These are phyloP conservation scores for Globisporangium canariense DNA, from an alignment of 352 stramenopile genomes.

Conservation along the genomic window DNA sequence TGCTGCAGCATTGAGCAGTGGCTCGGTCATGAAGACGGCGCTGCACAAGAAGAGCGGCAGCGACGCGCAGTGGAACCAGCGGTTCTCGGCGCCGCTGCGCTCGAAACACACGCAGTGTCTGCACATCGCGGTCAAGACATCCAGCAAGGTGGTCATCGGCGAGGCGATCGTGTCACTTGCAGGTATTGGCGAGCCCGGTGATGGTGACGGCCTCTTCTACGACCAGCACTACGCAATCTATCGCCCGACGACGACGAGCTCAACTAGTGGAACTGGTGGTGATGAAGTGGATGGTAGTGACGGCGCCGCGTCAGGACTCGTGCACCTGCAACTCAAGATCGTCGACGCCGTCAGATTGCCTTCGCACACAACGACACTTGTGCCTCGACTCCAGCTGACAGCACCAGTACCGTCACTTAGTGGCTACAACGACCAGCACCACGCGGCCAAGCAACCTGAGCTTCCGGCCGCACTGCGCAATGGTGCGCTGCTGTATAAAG, in stretches of 20 bases:
- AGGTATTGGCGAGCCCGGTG: constrained; percentile 26
- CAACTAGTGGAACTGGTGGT: constrained; percentile 7
- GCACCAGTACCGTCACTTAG: neutral
- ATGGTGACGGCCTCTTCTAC: constrained; percentile 29
- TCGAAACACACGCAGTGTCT: constrained; percentile 56
- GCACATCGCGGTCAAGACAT: constrained; percentile 53
- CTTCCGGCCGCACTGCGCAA: constrained; percentile 46
- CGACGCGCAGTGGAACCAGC: constrained; percentile 82
- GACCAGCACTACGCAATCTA: constrained; percentile 67
- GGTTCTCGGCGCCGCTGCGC: constrained; percentile 53
- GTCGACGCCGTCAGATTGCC: constrained; percentile 27
- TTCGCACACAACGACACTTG: neutral
- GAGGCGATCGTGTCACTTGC: constrained; percentile 45
- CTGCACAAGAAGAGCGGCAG: constrained; percentile 81
- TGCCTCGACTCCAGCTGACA: constrained; percentile 28
- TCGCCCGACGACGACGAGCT: constrained; percentile 15
- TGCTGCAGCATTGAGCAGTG: constrained; percentile 14
- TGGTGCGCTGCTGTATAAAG: constrained; percentile 73
- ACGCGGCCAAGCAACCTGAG: neutral
- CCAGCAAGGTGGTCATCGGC: constrained; percentile 65
- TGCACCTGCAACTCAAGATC: constrained; percentile 76
- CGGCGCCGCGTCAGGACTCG: constrained; percentile 27
- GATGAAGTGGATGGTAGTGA: neutral
- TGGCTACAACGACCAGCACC: neutral
- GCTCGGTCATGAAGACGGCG: constrained; percentile 41